Percentiles rank a stretch among this genome's conserved stretches.
These are phyloP conservation scores for Waitea zeae DNA, from an alignment of 1,284 basidiomycete genomes.

Conservation along the genomic window DNA sequence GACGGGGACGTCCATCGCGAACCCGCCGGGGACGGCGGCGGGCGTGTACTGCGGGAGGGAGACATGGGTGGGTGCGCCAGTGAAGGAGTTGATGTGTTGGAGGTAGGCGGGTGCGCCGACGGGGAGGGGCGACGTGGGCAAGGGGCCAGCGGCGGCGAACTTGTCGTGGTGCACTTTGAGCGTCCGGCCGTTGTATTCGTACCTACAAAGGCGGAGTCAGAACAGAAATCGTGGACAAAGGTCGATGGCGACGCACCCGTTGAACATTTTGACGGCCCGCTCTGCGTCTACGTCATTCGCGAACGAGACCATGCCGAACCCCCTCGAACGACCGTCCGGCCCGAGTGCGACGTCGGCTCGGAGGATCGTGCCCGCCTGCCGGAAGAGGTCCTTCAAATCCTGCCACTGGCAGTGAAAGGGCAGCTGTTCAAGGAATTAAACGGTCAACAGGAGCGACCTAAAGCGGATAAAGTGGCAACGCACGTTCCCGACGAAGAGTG, in stretches of 20 bases:
- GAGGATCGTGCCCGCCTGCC: constrained; percentile 73
- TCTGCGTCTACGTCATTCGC: constrained; percentile 76
- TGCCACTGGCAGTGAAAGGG: constrained; percentile 97
- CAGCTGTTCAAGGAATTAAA: constrained; percentile 30
- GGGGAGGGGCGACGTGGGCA: constrained; percentile 4
- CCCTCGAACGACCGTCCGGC: constrained; percentile 72
- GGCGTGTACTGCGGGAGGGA: constrained; percentile 15
- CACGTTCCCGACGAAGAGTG: constrained; percentile 53
- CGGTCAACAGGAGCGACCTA: constrained; percentile 1
- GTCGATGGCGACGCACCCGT: constrained; percentile 41
- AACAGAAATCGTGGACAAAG: not conserved
- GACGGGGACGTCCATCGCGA: constrained; percentile 16
- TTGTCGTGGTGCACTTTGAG: constrained; percentile 83
- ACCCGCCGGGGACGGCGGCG: no score
- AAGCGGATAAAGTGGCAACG: constrained; percentile 11
- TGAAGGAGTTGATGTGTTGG: no score
- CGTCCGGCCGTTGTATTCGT: constrained; percentile 72
- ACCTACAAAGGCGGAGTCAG: constrained; percentile 27
- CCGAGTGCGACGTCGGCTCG: constrained; percentile 81
- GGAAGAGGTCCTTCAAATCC: constrained; percentile 86
- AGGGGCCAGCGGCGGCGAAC: no score
- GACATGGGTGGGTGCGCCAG: constrained; percentile 17
- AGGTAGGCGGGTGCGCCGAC: constrained; percentile 6
- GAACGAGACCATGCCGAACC: constrained; percentile 81
- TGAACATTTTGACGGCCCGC: constrained; percentile 72